Evolutionary conservation across 228 moss, liverwort and hornwort species (phyloP), one percentile per base, ranked within the genome.

Genomic region (Sphagnum magellanicum): DNA sequence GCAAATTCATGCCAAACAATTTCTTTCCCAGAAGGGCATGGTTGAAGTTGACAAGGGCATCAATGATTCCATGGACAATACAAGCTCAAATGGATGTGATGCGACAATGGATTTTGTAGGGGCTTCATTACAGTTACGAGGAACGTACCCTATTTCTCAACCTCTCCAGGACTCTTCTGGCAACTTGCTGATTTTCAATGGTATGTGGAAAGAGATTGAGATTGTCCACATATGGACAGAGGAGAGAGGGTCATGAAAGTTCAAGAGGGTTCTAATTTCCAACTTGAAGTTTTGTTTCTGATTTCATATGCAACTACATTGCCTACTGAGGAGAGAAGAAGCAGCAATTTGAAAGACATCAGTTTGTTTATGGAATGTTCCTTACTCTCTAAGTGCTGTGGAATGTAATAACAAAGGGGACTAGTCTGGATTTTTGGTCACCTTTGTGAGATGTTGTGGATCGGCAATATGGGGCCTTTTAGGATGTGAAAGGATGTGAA

Each of bases 141-240:
- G 98, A 59, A 81, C 85, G 55, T 70, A 67, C 72, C 79, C 89
- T 13, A 81, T 92, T 16, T 68, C 72, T 52, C 98, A 98, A 72
- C 98, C 98, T 63, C 73, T 93, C 10, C 71, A 75, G 71, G 98
- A 98, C 72, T 64, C 71, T 48, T 61, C 52, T 15, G 93, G 85
- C 66, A 98, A 93, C 70, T 48, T 93, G 63, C 93, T 98, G 14
- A 72, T 92, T 63, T 98, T 78, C 75, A 98, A 98, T 61, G 98
- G 98, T 98, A 68, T 71, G 74, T 60, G 2, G 32, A 32, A 32
- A 32, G 32, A 32, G 32, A 32, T 32, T 32, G 32, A 32, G 32
- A 46, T 14, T 47, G 7, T 68, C 5, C 51, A 15, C 32, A 67
- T 4, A 9, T 15, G 64, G 13, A 32, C 4, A 6, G 4, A 10